Conservation (phyloP, 495 filamentous ascomycete species). For the Tirmania nivea region DNA sequence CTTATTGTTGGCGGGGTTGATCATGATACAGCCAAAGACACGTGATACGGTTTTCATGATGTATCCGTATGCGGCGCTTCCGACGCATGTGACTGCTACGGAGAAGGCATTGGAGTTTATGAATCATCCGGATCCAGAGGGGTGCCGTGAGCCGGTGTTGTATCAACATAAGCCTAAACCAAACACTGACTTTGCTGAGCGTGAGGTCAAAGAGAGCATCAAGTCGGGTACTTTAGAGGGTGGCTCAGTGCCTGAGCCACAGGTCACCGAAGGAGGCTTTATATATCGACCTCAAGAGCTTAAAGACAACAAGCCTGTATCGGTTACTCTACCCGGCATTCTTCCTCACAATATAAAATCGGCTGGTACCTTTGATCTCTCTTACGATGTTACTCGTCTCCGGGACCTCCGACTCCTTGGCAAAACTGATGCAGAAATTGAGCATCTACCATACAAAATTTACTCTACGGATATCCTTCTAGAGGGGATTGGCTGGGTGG, state of each 20-base stretch:
- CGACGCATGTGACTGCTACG: constrained; percentile 51
- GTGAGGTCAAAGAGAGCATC: neutral
- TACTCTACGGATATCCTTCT: constrained; percentile 66
- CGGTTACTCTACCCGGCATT: constrained; percentile 1
- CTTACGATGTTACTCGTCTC: constrained; percentile 57
- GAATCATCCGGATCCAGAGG: constrained; percentile 5
- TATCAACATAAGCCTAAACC: constrained; percentile 3
- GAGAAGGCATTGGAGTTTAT: constrained; percentile 42
- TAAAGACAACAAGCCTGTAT: neutral
- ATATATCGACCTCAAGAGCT: neutral
- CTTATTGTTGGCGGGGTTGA: constrained; percentile 65
- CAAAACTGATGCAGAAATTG: constrained; percentile 26
- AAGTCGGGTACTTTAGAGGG: neutral
- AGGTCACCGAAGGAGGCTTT: neutral
- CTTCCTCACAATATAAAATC: constrained; percentile 28
- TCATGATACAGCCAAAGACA: constrained; percentile 62
- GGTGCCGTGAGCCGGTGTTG: neutral
- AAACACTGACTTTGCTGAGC: neutral
- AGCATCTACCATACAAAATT: constrained; percentile 47
- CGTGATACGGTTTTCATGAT: constrained; percentile 40
- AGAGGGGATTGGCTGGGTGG: constrained; percentile 83
- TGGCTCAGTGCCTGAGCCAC: neutral
- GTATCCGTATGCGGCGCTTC: constrained; percentile 57
- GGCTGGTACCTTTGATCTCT: constrained; percentile 53
- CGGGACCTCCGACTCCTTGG: constrained; percentile 36